phyloP scores from a whole-genome alignment of 805 yeast genomes.

The Vanderwaltozyma tropicalis region DNA sequence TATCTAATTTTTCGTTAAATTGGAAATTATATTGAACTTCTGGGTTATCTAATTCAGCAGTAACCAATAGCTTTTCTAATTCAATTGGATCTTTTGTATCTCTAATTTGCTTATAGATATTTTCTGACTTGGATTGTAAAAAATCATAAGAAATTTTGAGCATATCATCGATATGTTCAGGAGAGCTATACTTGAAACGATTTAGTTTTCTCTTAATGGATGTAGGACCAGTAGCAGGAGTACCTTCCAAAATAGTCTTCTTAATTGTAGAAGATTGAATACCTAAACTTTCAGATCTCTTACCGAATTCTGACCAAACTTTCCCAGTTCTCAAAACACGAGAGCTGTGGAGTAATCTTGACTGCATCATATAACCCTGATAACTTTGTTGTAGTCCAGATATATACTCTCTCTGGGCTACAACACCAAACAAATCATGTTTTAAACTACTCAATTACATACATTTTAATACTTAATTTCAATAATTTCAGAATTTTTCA shows the following conservation, averaged over 20 bases:
- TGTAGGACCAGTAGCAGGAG: constrained; percentile 38
- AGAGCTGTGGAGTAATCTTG: constrained; percentile 16
- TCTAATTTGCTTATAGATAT: constrained; percentile 21
- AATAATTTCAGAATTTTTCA: no score
- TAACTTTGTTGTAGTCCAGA: no score
- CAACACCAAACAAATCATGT: no score
- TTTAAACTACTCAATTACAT: no score
- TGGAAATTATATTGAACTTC: constrained; percentile 66
- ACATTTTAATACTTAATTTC: no score
- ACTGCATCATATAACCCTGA: constrained; percentile 14
- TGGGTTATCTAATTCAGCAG: constrained; percentile 72
- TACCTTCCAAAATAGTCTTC: constrained; percentile 28
- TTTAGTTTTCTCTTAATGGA: constrained; percentile 36
- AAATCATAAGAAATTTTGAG: constrained; percentile 59
- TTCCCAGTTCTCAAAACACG: constrained; percentile 9
- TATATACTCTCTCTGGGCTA: no score
- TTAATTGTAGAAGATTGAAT: constrained; percentile 20
- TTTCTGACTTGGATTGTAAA: constrained; percentile 41
- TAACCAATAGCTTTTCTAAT: constrained; percentile 32
- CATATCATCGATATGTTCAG: constrained; percentile 58
- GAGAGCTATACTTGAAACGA: constrained; percentile 51
- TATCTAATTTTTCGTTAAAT: constrained; percentile 31
- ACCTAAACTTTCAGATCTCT: constrained; percentile 22
- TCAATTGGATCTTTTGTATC: constrained; percentile 17
- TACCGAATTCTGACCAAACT: constrained; percentile 23